Evolutionary conservation across 345 rosid species (phyloP).

Genomic region (Erucastrum elatum): DNA sequence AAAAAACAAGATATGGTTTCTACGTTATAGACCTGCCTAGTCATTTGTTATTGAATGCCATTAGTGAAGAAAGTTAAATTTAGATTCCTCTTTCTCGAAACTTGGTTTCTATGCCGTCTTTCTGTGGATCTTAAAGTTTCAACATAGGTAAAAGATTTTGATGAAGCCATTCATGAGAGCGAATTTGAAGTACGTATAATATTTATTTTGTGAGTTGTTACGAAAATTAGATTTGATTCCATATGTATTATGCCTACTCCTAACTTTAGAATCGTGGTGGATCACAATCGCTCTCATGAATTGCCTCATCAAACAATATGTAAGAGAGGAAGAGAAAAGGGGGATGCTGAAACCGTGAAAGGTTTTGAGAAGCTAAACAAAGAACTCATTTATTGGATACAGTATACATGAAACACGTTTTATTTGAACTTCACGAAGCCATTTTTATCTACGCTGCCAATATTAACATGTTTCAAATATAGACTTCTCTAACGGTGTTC

Average conservation of each 20-base stretch:
- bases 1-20: neutral
- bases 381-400: neutral
- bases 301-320: neutral
- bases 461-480: conserved; percentile 32
- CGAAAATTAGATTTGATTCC: neutral
- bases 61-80: neutral
- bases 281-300: neutral
- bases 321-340: neutral
- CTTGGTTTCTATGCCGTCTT: neutral
- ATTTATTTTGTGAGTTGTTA: too few relatives aligned
- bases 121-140: too few relatives aligned
- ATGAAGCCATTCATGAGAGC: too few relatives aligned
- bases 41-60: neutral
- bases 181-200: too few relatives aligned
- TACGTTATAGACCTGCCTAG: neutral
- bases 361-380: conserved; percentile 20
- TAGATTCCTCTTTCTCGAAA: neutral
- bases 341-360: conserved; percentile 10
- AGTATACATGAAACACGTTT: neutral
- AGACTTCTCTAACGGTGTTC: conserved; percentile 28
- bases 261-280: neutral
- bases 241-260: neutral
- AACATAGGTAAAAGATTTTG: too few relatives aligned
- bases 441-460: conserved; percentile 21
- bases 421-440: conserved; percentile 18